Percentiles rank a stretch among this genome's conserved stretches.
Conservation (phyloP, 139 green algal genomes). For the Microglena sp. region DNA sequence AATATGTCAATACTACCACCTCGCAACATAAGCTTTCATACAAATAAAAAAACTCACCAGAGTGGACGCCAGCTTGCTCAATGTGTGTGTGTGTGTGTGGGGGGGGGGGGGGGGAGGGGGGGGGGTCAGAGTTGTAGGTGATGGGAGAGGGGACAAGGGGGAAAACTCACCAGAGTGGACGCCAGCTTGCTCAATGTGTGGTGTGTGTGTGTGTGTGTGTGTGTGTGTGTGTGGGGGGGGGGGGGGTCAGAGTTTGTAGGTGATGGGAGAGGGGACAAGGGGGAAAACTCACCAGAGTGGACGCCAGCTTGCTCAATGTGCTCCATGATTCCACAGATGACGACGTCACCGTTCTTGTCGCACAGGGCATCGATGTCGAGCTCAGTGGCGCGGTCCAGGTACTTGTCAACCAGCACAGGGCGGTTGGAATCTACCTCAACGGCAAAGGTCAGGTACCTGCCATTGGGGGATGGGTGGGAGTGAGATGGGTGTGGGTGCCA, state of each 20-base stretch:
- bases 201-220: no score
- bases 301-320: slow-evolving; percentile 93
- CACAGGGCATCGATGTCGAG: slow-evolving; percentile 94
- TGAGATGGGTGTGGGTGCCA: background rate
- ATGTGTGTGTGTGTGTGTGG: no score
- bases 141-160: no score
- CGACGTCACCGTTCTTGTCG: slow-evolving; percentile 85
- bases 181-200: no score
- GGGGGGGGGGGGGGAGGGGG: no score
- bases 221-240: no score
- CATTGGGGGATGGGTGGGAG: background rate
- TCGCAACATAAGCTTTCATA: no score
- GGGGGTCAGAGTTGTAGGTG: no score
- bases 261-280: no score
- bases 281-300: slow-evolving; percentile 70
- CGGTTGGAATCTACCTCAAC: slow-evolving; percentile 80
- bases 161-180: no score
- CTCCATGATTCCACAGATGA: slow-evolving; percentile 99
- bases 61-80: slow-evolving; percentile 85
- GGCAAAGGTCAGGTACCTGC: slow-evolving; percentile 49
- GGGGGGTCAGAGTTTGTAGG: no score
- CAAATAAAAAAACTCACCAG: slow-evolving; percentile 46
- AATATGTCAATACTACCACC: no score
- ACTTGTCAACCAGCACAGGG: slow-evolving; percentile 97
- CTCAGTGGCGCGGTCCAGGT: slow-evolving; percentile 85